Conservation (phyloP, 441 rosid genomes). For the Pelargonium australe region DNA sequence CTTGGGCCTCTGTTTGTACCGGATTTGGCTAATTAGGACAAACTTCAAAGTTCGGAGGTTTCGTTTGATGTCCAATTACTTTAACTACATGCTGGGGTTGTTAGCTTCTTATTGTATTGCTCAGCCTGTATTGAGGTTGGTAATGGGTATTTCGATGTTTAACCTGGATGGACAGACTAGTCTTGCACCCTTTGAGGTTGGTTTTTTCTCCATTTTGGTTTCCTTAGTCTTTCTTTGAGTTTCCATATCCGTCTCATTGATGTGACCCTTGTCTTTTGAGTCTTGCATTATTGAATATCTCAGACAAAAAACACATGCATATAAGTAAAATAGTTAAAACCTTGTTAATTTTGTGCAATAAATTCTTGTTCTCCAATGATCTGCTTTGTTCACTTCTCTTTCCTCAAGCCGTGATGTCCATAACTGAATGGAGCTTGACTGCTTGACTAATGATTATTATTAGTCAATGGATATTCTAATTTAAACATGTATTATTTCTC, state of each 20-base stretch:
- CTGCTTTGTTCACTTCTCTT: neutral
- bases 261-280: neutral
- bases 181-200: slow-evolving; percentile 87
- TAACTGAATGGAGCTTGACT: neutral
- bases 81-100: slow-evolving; percentile 53
- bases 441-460: neutral
- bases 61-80: slow-evolving; percentile 69
- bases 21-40: slow-evolving; percentile 66
- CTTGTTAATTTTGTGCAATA: neutral
- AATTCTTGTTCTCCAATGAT: neutral
- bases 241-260: slow-evolving; percentile 9
- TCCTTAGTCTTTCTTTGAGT: neutral
- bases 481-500: neutral
- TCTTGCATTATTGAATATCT: neutral
- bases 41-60: slow-evolving; percentile 57
- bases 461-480: neutral
- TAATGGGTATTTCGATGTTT: slow-evolving; percentile 70
- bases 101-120: slow-evolving; percentile 68
- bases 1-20: slow-evolving; percentile 58
- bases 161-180: slow-evolving; percentile 64
- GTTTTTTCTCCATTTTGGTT: slow-evolving; percentile 10
- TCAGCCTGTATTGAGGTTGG: slow-evolving; percentile 80
- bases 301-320: neutral
- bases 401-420: neutral
- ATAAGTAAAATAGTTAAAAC: neutral